Conservation (phyloP, 257 asterid genomes). For the Verbascum thapsus region DNA sequence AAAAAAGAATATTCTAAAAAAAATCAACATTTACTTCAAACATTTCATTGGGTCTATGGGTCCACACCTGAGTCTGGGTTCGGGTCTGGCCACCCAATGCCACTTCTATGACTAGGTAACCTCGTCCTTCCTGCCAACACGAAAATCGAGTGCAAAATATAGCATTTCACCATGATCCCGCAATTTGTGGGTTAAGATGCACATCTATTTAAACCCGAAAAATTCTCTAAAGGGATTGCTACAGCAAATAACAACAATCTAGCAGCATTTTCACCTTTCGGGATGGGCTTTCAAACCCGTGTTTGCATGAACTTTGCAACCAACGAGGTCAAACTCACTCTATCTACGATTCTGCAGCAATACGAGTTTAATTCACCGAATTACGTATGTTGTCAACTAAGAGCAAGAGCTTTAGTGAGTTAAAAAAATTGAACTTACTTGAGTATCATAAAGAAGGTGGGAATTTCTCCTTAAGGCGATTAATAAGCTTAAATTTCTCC, state of each 20-base stretch:
- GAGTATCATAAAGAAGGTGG: slow-evolving; percentile 20
- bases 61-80: too few species aligned
- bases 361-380: slow-evolving; percentile 14
- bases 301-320: slow-evolving; percentile 40
- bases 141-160: slow-evolving; percentile 22
- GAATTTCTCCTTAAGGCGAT: slow-evolving; percentile 77
- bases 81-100: too few species aligned
- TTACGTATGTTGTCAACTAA: too few species aligned
- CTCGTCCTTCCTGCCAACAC: slow-evolving; percentile 28
- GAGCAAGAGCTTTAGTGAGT: neutral
- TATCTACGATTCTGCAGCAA: slow-evolving; percentile 33
- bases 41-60: too few species aligned
- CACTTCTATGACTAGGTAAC: slow-evolving; percentile 31
- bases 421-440: neutral
- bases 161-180: slow-evolving; percentile 34
- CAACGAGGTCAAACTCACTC: slow-evolving; percentile 36
- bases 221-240: slow-evolving; percentile 37
- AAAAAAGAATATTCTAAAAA: too few species aligned
- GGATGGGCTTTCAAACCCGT: slow-evolving; percentile 39
- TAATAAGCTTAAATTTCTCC: slow-evolving; percentile 90
- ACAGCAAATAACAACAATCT: slow-evolving; percentile 38
- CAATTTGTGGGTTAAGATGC: slow-evolving; percentile 38
- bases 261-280: slow-evolving; percentile 38
- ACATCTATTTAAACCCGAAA: slow-evolving; percentile 36
- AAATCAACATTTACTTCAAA: too few species aligned